Evolutionary conservation across 2,329 filamentous ascomycete genomes (phyloP).

Genomic region (Blastomyces parvus): DNA sequence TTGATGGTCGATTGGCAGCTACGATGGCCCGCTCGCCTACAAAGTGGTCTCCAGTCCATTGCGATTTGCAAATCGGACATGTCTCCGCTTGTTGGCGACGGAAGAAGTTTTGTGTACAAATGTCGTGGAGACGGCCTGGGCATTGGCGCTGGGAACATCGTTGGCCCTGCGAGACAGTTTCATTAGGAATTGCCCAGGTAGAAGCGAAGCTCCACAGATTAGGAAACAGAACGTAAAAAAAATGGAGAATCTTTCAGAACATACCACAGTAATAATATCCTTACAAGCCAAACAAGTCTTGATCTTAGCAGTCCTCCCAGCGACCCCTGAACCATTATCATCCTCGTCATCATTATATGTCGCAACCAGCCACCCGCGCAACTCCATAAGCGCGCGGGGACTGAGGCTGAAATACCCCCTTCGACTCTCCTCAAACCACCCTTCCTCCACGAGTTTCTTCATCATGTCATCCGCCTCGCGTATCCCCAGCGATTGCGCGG

Average conservation of each 20-base stretch:
- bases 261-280: conserved; percentile 70
- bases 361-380: conserved; percentile 73
- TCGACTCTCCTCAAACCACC: conserved; percentile 71
- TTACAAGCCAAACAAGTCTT: conserved; percentile 82
- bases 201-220: neutral
- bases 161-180: conserved; percentile 46
- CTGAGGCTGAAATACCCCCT: conserved; percentile 66
- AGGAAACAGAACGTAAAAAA: neutral
- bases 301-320: conserved; percentile 55
- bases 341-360: conserved; percentile 73
- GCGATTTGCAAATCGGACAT: conserved; percentile 52
- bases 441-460: conserved; percentile 60
- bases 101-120: conserved; percentile 66
- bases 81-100: conserved; percentile 50
- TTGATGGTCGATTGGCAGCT: conserved; percentile 14
- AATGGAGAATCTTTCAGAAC: conserved; percentile 15
- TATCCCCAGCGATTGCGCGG: conserved; percentile 54
- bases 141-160: conserved; percentile 63
- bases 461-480: conserved; percentile 68
- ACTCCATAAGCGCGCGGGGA: conserved; percentile 71
- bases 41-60: conserved; percentile 43
- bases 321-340: conserved; percentile 43
- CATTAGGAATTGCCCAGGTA: neutral
- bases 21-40: conserved; percentile 46
- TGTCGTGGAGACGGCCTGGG: conserved; percentile 61